phyloP scores from a whole-genome alignment of 129 eudicot genomes.

The sunflower (Helianthus annuus) region DNA sequence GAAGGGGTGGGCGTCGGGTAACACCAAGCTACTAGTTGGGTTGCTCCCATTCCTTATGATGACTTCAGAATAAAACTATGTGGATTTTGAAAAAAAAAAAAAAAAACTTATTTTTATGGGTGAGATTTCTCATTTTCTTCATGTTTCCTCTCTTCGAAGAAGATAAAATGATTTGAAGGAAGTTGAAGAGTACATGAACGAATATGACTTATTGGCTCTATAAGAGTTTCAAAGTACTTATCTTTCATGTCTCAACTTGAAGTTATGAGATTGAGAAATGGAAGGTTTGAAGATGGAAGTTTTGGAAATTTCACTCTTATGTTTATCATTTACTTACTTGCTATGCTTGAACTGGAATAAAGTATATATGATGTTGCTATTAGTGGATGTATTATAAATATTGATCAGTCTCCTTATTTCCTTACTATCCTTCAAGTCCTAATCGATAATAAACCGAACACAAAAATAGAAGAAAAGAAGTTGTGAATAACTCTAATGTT shows the following conservation, averaged over 20 bases:
- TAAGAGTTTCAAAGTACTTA: neutral
- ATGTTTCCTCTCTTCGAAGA: neutral
- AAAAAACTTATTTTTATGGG: neutral
- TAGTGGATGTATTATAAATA: no score
- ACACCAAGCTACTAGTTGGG: neutral
- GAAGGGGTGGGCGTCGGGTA: no score
- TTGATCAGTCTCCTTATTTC: no score
- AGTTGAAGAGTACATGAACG: neutral
- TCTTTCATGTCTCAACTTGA: neutral
- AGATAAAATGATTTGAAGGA: neutral
- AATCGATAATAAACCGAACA: no score
- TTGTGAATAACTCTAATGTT: no score
- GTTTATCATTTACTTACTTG: neutral
- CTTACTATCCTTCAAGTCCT: no score
- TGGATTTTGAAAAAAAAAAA: neutral
- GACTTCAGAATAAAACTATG: neutral
- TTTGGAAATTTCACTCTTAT: neutral
- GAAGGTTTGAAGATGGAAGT: neutral
- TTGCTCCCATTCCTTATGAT: neutral
- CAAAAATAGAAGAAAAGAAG: no score
- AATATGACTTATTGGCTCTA: neutral
- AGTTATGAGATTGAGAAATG: neutral
- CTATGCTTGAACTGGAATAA: neutral
- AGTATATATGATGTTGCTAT: neutral
- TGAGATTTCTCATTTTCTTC: neutral